Percentiles rank a stretch among this genome's conserved stretches.
Conservation (phyloP, 768 basidiomycete genomes). For the Lactarius tabidus region DNA sequence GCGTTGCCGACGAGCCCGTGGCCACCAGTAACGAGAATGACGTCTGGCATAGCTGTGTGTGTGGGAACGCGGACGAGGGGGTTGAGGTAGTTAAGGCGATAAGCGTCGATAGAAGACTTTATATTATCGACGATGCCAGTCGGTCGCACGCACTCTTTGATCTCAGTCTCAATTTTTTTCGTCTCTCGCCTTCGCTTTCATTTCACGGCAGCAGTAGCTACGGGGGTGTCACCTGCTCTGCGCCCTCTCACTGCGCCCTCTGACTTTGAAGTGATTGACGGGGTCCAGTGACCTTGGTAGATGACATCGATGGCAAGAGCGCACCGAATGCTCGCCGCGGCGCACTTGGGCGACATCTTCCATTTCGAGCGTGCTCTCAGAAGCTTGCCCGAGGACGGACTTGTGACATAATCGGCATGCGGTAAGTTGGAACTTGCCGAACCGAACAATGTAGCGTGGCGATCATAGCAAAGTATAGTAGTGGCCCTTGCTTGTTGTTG, state of each 20-base stretch:
- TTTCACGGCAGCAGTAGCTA: background rate
- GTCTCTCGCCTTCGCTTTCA: background rate
- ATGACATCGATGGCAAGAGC: background rate
- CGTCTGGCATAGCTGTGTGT: slow-evolving; percentile 26
- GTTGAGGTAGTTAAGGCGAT: background rate
- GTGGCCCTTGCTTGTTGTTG: too few relatives aligned
- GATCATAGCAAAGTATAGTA: background rate
- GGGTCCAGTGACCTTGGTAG: background rate
- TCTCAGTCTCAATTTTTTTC: background rate
- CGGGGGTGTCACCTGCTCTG: background rate
- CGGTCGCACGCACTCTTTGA: background rate
- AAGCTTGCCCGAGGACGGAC: too few relatives aligned
- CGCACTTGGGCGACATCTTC: background rate
- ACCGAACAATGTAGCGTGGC: too few relatives aligned
- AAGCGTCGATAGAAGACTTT: background rate
- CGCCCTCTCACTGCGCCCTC: background rate
- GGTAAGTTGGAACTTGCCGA: too few relatives aligned
- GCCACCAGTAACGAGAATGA: slow-evolving; percentile 81
- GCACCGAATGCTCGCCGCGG: background rate
- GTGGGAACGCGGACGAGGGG: too few relatives aligned
- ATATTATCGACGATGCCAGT: background rate
- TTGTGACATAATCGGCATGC: background rate
- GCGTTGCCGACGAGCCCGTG: slow-evolving; percentile 82
- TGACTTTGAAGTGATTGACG: background rate
- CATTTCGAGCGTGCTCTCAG: background rate